phyloP scores from a whole-genome alignment of 2,329 filamentous ascomycete species.

The Dothiorella sarmentorum region DNA sequence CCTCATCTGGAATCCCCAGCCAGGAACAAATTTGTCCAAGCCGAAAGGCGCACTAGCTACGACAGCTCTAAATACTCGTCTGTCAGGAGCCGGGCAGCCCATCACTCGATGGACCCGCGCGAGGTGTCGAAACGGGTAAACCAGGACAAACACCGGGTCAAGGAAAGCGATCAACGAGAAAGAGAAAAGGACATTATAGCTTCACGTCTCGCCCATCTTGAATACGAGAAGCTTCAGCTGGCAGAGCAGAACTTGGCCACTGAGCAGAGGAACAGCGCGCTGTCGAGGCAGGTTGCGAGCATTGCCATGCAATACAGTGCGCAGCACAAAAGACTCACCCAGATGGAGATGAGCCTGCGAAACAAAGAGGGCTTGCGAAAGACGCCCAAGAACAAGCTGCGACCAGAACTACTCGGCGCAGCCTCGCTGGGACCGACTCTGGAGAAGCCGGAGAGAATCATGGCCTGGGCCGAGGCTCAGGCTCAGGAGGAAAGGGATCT shows the following conservation, averaged over 20 bases:
- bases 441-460: background rate
- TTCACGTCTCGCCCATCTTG: background rate
- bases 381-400: background rate
- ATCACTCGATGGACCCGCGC: too few species aligned
- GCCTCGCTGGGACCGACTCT: background rate
- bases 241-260: background rate
- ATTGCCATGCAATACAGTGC: background rate
- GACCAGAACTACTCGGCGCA: background rate
- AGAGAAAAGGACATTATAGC: background rate
- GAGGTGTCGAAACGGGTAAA: too few species aligned
- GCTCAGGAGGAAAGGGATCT: too few species aligned
- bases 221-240: conserved; percentile 2
- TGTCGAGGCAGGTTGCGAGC: background rate
- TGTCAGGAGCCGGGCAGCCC: background rate
- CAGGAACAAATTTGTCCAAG: background rate
- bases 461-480: background rate
- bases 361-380: background rate
- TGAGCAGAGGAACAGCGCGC: background rate
- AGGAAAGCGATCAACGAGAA: background rate
- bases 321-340: background rate
- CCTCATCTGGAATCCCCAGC: background rate
- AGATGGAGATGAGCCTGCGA: background rate
- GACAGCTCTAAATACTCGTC: background rate
- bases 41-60: background rate
- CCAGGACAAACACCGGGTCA: background rate